Percentiles rank a stretch among this genome's conserved stretches.
Conservation (phyloP, 352 stramenopile genomes). For the Globisporangium emineosum region DNA sequence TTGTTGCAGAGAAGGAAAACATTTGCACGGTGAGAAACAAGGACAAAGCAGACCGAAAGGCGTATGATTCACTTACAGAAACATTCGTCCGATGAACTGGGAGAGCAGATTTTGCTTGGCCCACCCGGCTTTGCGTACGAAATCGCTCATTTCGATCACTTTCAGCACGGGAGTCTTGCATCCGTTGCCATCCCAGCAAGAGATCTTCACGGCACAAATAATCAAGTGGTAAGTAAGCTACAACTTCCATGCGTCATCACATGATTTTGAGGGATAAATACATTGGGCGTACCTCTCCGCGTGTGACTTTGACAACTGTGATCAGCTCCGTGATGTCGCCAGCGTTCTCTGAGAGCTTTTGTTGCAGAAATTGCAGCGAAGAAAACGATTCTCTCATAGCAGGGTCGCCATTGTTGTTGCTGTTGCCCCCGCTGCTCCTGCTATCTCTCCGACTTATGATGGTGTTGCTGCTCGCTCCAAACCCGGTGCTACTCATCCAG, state of each 20-base stretch:
- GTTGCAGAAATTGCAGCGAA: conserved; percentile 35
- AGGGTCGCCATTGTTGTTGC: conserved; percentile 13
- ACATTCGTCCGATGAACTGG: conserved; percentile 69
- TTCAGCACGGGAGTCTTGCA: conserved; percentile 48
- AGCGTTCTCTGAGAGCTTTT: conserved; percentile 41
- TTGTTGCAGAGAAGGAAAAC: not conserved
- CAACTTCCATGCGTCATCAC: not conserved
- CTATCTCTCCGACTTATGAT: conserved; percentile 26
- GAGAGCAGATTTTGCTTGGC: conserved; percentile 65
- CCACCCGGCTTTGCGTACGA: conserved; percentile 70
- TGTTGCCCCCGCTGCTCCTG: conserved; percentile 23
- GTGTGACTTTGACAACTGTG: conserved; percentile 69
- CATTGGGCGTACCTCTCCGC: conserved; percentile 41
- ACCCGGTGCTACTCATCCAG: not conserved
- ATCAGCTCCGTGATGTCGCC: conserved; percentile 64
- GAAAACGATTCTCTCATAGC: conserved; percentile 28
- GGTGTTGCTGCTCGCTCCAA: conserved; percentile 6
- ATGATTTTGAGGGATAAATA: not conserved
- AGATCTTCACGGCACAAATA: conserved; percentile 37
- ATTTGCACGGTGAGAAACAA: not conserved
- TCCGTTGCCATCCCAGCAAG: conserved; percentile 57
- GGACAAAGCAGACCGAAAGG: not conserved
- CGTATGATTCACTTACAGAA: conserved; percentile 32
- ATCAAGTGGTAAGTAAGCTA: not conserved
- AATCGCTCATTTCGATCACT: conserved; percentile 68